Conservation (phyloP, 192 early-diverging fungal species). For the Diversispora epigaea region DNA sequence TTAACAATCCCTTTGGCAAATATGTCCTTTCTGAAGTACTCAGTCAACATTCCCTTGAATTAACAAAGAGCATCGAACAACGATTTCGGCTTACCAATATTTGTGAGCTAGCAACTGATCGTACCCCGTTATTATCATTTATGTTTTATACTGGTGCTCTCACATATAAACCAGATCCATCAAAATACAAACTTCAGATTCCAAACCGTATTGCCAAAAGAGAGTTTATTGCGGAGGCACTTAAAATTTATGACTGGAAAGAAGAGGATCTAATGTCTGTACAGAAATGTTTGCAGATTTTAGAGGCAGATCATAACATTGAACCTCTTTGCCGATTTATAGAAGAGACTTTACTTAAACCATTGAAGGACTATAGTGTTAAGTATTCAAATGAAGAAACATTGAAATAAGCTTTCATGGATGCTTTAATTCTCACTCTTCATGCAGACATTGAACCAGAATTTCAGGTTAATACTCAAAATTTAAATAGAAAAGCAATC, state of each 20-base stretch:
- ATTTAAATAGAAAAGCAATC: background rate
- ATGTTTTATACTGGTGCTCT: background rate
- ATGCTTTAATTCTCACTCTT: background rate
- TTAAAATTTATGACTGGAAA: background rate
- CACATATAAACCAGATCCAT: background rate
- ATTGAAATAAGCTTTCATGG: no score
- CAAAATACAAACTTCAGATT: background rate
- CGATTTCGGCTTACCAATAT: slow-evolving; percentile 4
- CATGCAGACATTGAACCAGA: background rate
- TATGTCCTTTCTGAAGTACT: background rate
- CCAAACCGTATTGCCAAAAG: background rate
- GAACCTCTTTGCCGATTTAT: background rate
- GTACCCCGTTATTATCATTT: background rate
- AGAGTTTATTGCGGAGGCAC: background rate
- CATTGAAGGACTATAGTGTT: background rate
- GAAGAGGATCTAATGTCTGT: background rate
- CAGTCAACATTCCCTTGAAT: background rate
- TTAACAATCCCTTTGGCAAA: slow-evolving; percentile 14
- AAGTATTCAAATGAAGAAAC: background rate
- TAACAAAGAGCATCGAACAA: background rate
- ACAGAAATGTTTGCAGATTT: background rate
- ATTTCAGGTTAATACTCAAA: background rate
- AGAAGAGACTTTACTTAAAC: background rate
- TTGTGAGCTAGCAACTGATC: background rate
- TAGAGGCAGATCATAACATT: background rate